Base-by-base conservation (phyloP, 2,329 filamentous ascomycete genomes). In the Xylariaceae sp. region DNA sequence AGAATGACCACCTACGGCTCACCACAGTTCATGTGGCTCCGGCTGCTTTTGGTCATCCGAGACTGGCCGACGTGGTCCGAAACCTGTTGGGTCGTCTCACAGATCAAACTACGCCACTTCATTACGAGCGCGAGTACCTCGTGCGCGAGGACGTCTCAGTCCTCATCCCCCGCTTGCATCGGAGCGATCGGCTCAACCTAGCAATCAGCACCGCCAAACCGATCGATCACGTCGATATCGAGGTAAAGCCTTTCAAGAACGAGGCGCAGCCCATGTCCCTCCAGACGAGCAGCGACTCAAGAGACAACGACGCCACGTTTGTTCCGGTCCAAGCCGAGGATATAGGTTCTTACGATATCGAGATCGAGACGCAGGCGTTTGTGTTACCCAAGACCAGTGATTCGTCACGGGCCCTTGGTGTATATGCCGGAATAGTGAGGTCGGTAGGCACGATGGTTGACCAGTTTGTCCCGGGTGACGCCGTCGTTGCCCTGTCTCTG, bases 41-140 rank as follows among this genome's bases (percentile, higher is more conserved):
- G 3, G 28, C n/a, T 3, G 4, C 44, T 6, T 40, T 52, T 8
- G 26, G 19, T 26, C 9, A 36, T 8, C 5, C 17, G 7, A 30
- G 38, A 2, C 24, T 44, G 4, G 28, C 29, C 11, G 7, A 24
- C 11, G 21, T 24, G 21, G 11, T 24, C 21, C 21, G 11, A 6
- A 7, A 11, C 21, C 21, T 24, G 6, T 24, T 24, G 21, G 17
- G 31, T 2, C 23, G 27, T 11, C 5, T 44, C 4, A 13, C 31
- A 14, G 34, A 14, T 5, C 24, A 35, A 17, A 19, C 16, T 5
- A 19, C 32, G 12, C 36, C 26, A 6, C 7, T 12, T n/a, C 31
- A 44, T 21, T 17, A 23, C 2, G 47, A 50, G 29, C 47, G 47
- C 13, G 47, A 50, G 19, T 50, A 46, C 30, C 21, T 39, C 3